phyloP scores from a whole-genome alignment of 306 rosid species.

The Rubus idaeus region DNA sequence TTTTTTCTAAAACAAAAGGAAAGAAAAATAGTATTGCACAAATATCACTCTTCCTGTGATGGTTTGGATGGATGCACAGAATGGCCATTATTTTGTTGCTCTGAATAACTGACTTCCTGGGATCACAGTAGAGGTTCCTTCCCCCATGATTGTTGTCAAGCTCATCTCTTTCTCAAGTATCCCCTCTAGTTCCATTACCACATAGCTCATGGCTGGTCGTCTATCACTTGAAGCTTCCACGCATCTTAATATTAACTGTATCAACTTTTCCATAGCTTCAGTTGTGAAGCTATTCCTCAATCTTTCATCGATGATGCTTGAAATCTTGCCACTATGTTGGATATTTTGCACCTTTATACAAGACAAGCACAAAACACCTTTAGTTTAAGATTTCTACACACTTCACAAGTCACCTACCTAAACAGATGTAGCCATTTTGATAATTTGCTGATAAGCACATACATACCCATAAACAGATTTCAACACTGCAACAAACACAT shows the following conservation, averaged over 20 bases:
- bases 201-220: conserved; percentile 70
- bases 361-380: conserved; percentile 6
- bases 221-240: conserved; percentile 66
- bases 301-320: conserved; percentile 53
- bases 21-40: conserved; percentile 32
- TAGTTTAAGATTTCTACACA: not conserved
- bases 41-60: conserved; percentile 30
- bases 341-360: conserved; percentile 49
- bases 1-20: not conserved
- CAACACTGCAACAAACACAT: conserved; percentile 19
- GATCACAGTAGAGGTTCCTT: conserved; percentile 68
- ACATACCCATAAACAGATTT: conserved; percentile 43
- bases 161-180: conserved; percentile 75
- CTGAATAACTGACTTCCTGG: conserved; percentile 78
- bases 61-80: conserved; percentile 25
- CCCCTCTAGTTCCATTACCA: conserved; percentile 69
- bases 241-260: conserved; percentile 55
- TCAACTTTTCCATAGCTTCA: conserved; percentile 68
- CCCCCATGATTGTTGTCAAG: conserved; percentile 86
- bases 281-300: conserved; percentile 69
- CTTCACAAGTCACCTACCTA: not conserved
- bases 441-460: conserved; percentile 17
- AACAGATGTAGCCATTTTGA: not conserved
- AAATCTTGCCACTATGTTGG: conserved; percentile 34
- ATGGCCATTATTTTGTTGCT: conserved; percentile 37